Percentiles rank a stretch among this genome's conserved stretches.
Conservation (phyloP, 1,284 basidiomycete species). For the Naganishia albida region DNA sequence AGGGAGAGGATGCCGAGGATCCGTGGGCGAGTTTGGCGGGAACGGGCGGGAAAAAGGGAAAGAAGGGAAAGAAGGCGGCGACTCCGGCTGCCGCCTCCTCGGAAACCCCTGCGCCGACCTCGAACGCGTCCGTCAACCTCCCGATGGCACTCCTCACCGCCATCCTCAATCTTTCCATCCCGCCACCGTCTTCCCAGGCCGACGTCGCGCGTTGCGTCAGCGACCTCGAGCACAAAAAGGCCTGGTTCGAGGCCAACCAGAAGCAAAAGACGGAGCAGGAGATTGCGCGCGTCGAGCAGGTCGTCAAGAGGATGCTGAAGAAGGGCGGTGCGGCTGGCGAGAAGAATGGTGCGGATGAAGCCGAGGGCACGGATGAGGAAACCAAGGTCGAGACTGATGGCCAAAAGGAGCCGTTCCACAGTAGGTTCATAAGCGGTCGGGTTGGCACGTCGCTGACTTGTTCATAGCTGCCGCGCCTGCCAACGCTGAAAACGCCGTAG, state of each 20-base stretch:
- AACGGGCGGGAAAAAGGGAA: slow-evolving; percentile 66
- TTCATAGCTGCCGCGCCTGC: slow-evolving; percentile 36
- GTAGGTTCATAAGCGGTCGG: slow-evolving; percentile 35
- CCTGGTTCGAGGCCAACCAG: slow-evolving; percentile 79
- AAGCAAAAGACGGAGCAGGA: slow-evolving; percentile 59
- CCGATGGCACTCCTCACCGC: slow-evolving; percentile 84
- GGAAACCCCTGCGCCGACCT: slow-evolving; percentile 44
- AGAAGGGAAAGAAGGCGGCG: slow-evolving; percentile 58
- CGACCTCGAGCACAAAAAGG: slow-evolving; percentile 90
- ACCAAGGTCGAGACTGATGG: slow-evolving; percentile 36
- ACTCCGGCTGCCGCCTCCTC: slow-evolving; percentile 48
- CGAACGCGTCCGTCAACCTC: slow-evolving; percentile 63
- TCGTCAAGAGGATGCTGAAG: slow-evolving; percentile 58
- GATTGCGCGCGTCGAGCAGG: slow-evolving; percentile 67
- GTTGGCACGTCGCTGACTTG: slow-evolving; percentile 9
- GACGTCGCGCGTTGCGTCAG: slow-evolving; percentile 84
- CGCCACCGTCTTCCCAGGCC: slow-evolving; percentile 74
- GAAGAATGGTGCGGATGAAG: background rate
- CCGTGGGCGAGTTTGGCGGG: slow-evolving; percentile 78
- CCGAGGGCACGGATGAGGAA: slow-evolving; percentile 28
- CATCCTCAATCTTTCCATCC: slow-evolving; percentile 83
- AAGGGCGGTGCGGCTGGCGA: slow-evolving; percentile 44
- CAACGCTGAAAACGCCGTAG: slow-evolving; percentile 38
- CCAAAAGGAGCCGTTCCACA: slow-evolving; percentile 46
- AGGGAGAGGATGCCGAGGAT: slow-evolving; percentile 88